Evolutionary conservation across 257 asterid species (phyloP), one percentile per base, ranked within the genome.

Genomic region (Marsdenia floribunda): DNA sequence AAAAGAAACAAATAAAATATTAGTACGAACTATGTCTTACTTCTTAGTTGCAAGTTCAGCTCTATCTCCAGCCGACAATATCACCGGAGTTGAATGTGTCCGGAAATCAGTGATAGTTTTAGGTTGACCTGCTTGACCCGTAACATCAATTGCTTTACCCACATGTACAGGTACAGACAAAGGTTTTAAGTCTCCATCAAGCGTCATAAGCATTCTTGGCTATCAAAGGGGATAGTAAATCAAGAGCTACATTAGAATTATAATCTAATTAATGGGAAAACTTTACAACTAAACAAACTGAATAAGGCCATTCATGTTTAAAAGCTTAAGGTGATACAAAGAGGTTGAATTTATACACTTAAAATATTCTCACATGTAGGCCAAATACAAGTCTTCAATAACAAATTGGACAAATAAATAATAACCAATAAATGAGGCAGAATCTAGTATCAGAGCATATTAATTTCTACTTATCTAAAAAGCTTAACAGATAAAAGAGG

Each of bases 1-100:
- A 16, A 52, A 52, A 11, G 38, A 16, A 33, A 26, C 10, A 35
- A 61, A 19, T 3, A 21, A 5, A 59, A 73, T 8, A 15, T 7
- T 8, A 24, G 55, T 5, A 58, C 15, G 68, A 6, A 72, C 6
- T 12, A 65, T 14, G 35, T 72, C 84, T 85, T 86, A 93, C 98
- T 89, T 92, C 75, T 90, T 97, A 0, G 99, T 92, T 50, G 99
- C 99, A 6, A 94, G 97, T 84, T 94, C 98, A 2, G 99, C 99
- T 79, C 98, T 84, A 75, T 94, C 99, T 24, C 98, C 99, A 9
- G 97, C 98, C 42, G 96, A 83, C 53, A 94, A 87, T 67, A 94
- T 93, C 70, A 95, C 98, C 0, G 98, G 99, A 18, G 98, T 95
- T 4, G 97, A 87, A 80, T 90, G 96, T 21, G 97, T 95, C 84